Percentiles rank a stretch among this genome's conserved stretches.
Conservation (phyloP, 192 early-diverging fungal species). For the Umbelopsis sp. region DNA sequence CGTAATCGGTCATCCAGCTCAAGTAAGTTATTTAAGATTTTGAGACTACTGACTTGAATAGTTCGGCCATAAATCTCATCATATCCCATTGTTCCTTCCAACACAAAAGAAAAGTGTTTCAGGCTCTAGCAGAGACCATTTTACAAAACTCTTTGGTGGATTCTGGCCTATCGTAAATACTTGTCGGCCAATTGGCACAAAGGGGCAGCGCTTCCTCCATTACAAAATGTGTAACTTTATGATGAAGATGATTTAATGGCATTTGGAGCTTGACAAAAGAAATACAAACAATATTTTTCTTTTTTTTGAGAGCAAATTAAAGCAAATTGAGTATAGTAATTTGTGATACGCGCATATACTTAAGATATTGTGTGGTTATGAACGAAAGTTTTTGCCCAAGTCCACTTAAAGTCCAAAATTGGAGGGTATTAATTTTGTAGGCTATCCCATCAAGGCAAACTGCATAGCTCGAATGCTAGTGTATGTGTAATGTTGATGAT, state of each 20-base stretch:
- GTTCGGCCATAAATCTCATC: neutral
- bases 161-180: conserved; percentile 45
- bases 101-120: conserved; percentile 61
- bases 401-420: neutral
- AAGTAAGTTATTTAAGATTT: neutral
- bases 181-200: too few species aligned
- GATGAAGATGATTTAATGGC: too few species aligned
- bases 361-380: too few species aligned
- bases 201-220: too few species aligned
- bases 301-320: too few species aligned
- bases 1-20: neutral
- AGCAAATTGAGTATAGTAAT: too few species aligned
- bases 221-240: neutral
- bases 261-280: too few species aligned
- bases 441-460: neutral
- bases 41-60: too few species aligned
- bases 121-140: conserved; percentile 89
- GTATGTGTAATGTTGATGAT: neutral
- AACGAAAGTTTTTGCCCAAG: neutral
- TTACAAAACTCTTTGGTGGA: conserved; percentile 81
- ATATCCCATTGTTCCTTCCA: conserved; percentile 44
- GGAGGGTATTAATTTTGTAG: neutral
- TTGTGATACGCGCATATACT: too few species aligned
- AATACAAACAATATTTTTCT: too few species aligned
- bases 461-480: neutral